Evolutionary conservation across 345 rosid genomes (phyloP).

Genomic region (Hibiscus syriacus): DNA sequence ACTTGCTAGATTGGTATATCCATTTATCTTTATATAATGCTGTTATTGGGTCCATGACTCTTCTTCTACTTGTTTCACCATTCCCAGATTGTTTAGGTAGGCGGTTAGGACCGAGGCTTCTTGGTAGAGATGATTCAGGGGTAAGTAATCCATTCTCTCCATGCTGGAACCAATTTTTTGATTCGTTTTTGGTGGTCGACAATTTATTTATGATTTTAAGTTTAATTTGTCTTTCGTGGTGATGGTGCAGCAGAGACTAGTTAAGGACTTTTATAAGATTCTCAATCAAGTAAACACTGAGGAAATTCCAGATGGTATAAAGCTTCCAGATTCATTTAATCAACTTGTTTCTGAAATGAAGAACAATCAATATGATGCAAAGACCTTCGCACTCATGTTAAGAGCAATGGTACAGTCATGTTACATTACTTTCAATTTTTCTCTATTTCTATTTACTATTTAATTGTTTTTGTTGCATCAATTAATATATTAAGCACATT

Average conservation of each 20-base stretch:
- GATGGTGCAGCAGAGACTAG: constrained; percentile 61
- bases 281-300: constrained; percentile 71
- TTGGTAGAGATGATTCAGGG: constrained; percentile 87
- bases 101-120: constrained; percentile 93
- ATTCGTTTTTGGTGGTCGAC: neutral
- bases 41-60: constrained; percentile 14
- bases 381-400: constrained; percentile 63
- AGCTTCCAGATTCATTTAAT: constrained; percentile 76
- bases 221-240: constrained; percentile 19
- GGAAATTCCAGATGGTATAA: constrained; percentile 76
- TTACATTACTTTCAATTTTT: neutral
- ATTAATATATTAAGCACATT: neutral
- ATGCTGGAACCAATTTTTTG: neutral
- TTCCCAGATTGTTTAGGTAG: constrained; percentile 95
- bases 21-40: constrained; percentile 4
- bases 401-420: constrained; percentile 74
- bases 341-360: constrained; percentile 88
- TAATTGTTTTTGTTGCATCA: neutral
- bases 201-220: constrained; percentile 15
- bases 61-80: constrained; percentile 13
- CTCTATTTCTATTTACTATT: neutral
- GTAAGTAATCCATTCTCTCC: constrained; percentile 31
- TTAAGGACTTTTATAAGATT: constrained; percentile 77
- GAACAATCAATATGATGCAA: constrained; percentile 80
- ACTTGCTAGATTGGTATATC: neutral